Conservation (phyloP, 495 filamentous ascomycete genomes). For the Tuber umbilicatum region DNA sequence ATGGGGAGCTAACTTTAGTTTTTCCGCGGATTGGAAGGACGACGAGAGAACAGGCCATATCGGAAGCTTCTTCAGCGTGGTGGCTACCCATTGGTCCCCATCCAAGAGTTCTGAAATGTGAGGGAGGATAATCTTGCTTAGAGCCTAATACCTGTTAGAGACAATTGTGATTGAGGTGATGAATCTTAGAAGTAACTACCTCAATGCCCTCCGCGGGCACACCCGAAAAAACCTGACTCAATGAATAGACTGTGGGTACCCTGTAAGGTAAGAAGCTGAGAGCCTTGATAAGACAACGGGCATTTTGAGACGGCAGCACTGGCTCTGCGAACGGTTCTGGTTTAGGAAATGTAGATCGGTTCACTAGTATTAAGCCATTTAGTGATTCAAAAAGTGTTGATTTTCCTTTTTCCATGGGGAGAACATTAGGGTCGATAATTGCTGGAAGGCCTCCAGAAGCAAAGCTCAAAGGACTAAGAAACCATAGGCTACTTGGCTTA, state of each 20-base stretch:
- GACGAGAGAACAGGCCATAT: conserved; percentile 28
- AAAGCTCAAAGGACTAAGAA: background rate
- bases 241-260: background rate
- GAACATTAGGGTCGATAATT: background rate
- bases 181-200: background rate
- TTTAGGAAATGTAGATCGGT: conserved; percentile 22
- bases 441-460: background rate
- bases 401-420: background rate
- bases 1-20: conserved; percentile 22
- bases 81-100: background rate
- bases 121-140: conserved; percentile 21
- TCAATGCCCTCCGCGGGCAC: background rate
- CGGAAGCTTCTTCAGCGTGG: conserved; percentile 21
- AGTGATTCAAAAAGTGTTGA: conserved; percentile 8
- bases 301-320: background rate
- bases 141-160: conserved; percentile 12
- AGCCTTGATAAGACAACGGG: conserved; percentile 15
- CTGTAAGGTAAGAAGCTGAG: conserved; percentile 12
- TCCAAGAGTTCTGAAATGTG: conserved; percentile 11
- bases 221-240: background rate
- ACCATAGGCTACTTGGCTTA: background rate
- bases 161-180: background rate
- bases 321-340: background rate
- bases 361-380: conserved; percentile 15
- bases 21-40: conserved; percentile 16